These are phyloP conservation scores for Fusarium sp. DNA, from an alignment of 2,329 filamentous ascomycete genomes.

Conservation along the genomic window DNA sequence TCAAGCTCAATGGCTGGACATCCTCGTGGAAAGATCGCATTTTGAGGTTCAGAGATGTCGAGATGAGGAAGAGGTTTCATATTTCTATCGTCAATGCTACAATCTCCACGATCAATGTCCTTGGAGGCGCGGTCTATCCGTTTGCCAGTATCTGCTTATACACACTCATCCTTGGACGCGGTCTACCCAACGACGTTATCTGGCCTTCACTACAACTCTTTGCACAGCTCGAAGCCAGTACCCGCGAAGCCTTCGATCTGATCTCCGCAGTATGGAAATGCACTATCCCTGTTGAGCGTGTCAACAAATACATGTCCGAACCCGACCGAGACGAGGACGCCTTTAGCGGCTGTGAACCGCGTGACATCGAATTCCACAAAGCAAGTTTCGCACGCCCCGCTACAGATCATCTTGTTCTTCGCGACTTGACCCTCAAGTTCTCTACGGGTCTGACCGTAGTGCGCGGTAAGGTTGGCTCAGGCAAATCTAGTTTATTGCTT, in stretches of 20 bases:
- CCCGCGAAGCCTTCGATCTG: slow-evolving; percentile 78
- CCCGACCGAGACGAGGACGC: slow-evolving; percentile 72
- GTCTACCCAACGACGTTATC: slow-evolving; percentile 80
- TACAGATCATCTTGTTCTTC: slow-evolving; percentile 60
- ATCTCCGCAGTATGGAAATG: slow-evolving; percentile 83
- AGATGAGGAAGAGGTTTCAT: slow-evolving; percentile 50
- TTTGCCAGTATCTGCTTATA: slow-evolving; percentile 84
- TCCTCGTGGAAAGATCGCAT: slow-evolving; percentile 48
- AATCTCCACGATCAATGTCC: slow-evolving; percentile 74
- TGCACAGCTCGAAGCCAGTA: slow-evolving; percentile 73
- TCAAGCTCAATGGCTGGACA: slow-evolving; percentile 53
- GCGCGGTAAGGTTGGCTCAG: slow-evolving; percentile 66
- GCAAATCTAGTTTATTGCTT: slow-evolving; percentile 68
- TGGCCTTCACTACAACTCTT: slow-evolving; percentile 89
- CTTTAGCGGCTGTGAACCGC: slow-evolving; percentile 43
- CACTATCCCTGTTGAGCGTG: slow-evolving; percentile 80
- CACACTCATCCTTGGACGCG: slow-evolving; percentile 72
- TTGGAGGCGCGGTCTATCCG: slow-evolving; percentile 78
- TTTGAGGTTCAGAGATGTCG: slow-evolving; percentile 46
- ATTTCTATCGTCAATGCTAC: slow-evolving; percentile 50
- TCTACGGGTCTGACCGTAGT: slow-evolving; percentile 61
- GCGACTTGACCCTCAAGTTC: slow-evolving; percentile 56
- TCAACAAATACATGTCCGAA: slow-evolving; percentile 87
- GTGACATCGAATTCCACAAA: slow-evolving; percentile 62
- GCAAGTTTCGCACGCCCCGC: slow-evolving; percentile 86